Evolutionary conservation across 1,139 yeast genomes (phyloP).

Genomic region (Zygosaccharomyces sapae): DNA sequence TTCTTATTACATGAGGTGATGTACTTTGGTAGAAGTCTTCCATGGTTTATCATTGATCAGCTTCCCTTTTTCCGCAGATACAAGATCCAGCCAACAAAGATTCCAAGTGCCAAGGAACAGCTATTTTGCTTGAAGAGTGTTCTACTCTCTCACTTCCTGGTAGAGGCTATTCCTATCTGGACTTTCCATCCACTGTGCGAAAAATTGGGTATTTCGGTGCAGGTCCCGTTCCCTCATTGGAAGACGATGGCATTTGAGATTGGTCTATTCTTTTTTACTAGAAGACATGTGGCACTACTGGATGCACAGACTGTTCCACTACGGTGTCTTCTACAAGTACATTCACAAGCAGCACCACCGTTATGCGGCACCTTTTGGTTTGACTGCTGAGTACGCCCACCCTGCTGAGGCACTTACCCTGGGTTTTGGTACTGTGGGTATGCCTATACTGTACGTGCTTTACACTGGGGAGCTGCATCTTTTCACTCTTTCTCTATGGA

Average conservation of each 20-base stretch:
- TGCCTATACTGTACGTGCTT: constrained; percentile 70
- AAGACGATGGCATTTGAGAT: constrained; percentile 60
- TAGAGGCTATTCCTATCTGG: constrained; percentile 95
- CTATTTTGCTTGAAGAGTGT: constrained; percentile 89
- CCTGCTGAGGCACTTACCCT: constrained; percentile 87
- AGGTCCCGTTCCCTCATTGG: constrained; percentile 77
- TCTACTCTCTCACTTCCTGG: constrained; percentile 75
- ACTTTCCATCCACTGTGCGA: constrained; percentile 88
- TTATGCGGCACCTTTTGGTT: constrained; percentile 95
- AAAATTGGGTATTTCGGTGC: constrained; percentile 64
- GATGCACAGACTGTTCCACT: constrained; percentile 84
- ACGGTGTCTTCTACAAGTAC: constrained; percentile 79
- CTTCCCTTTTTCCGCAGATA: constrained; percentile 71
- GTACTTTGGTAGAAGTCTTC: constrained; percentile 80
- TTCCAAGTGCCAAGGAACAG: constrained; percentile 77
- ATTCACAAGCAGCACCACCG: constrained; percentile 96
- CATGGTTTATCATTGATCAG: constrained; percentile 77
- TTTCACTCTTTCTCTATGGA: constrained; percentile 82
- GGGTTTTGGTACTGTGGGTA: constrained; percentile 92
- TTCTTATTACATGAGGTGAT: constrained; percentile 70
- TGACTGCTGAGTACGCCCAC: constrained; percentile 95
- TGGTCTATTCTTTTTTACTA: constrained; percentile 68
- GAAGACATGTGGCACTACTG: constrained; percentile 97
- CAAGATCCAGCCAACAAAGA: constrained; percentile 76
- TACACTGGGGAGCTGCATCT: constrained; percentile 69